Conservation (phyloP, 352 stramenopile genomes). For the Globisporangium okanoganense region DNA sequence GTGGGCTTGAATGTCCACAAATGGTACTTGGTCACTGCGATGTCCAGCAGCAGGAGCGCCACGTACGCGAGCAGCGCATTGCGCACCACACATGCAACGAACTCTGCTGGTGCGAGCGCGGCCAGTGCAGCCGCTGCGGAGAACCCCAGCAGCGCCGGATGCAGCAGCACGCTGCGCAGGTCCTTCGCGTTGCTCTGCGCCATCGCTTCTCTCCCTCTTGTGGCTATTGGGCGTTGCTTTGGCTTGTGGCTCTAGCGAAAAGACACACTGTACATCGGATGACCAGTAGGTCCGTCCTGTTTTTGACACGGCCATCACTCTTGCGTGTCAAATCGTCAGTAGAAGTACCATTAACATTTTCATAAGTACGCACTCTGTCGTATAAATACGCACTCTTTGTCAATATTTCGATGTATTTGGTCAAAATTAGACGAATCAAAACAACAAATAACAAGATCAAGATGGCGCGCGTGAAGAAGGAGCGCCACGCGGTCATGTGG, state of each 20-base stretch:
- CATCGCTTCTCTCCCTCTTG: not conserved
- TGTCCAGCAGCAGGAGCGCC: slow-evolving; percentile 28
- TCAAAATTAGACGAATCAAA: too few relatives aligned
- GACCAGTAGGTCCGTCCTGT: slow-evolving; percentile 1
- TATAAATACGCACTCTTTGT: not conserved
- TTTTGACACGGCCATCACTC: slow-evolving; percentile 1
- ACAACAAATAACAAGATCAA: too few relatives aligned
- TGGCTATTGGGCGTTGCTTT: not conserved
- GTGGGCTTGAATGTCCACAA: slow-evolving; percentile 28
- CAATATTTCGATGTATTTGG: too few relatives aligned
- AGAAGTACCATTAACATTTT: not conserved
- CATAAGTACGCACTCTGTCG: not conserved
- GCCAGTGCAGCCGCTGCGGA: not conserved
- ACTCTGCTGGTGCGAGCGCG: slow-evolving; percentile 9
- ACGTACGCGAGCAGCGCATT: slow-evolving; percentile 33
- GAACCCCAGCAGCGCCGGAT: slow-evolving; percentile 1
- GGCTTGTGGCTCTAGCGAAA: not conserved
- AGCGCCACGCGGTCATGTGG: slow-evolving; percentile 35
- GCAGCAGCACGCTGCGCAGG: not conserved
- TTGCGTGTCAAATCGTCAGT: not conserved
- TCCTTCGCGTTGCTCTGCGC: not conserved
- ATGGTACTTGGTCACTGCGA: slow-evolving; percentile 49
- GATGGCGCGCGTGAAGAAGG: slow-evolving; percentile 12
- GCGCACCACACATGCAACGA: slow-evolving; percentile 22
- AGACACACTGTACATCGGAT: not conserved